phyloP scores from a whole-genome alignment of 1,284 basidiomycete species.

The Stygiomarasmius scandens region DNA sequence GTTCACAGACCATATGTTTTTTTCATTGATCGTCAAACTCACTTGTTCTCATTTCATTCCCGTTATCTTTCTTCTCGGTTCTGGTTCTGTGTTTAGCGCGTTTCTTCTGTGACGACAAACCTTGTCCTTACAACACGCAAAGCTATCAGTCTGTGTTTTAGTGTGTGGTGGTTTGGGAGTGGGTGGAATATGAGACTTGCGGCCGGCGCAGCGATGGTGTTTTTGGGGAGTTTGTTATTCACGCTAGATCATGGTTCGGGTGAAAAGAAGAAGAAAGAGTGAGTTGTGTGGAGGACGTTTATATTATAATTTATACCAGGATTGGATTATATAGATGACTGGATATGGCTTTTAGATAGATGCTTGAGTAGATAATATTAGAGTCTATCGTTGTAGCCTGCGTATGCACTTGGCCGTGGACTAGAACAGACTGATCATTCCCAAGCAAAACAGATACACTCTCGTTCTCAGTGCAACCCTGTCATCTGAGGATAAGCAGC shows the following conservation, averaged over 20 bases:
- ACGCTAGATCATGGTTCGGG: slow-evolving; percentile 6
- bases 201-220: slow-evolving; percentile 66
- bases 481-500: too few relatives aligned
- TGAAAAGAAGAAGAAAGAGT: slow-evolving; percentile 1
- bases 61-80: slow-evolving; percentile 6
- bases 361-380: too few relatives aligned
- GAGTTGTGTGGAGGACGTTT: not conserved
- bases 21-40: not conserved
- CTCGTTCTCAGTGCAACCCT: too few relatives aligned
- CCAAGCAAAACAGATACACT: too few relatives aligned
- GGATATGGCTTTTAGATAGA: too few relatives aligned
- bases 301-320: too few relatives aligned
- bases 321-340: too few relatives aligned
- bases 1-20: slow-evolving; percentile 28
- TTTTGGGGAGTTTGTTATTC: slow-evolving; percentile 63
- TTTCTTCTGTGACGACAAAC: slow-evolving; percentile 74
- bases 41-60: not conserved
- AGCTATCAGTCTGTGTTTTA: slow-evolving; percentile 70
- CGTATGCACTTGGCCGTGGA: too few relatives aligned
- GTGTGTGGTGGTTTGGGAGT: slow-evolving; percentile 76
- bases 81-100: slow-evolving; percentile 46
- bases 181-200: slow-evolving; percentile 67
- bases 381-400: too few relatives aligned
- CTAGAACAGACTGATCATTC: too few relatives aligned
- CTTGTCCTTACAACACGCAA: slow-evolving; percentile 72